phyloP scores from a whole-genome alignment of 371 early-diverging fungal genomes.

The Aphelidium insulamus region DNA sequence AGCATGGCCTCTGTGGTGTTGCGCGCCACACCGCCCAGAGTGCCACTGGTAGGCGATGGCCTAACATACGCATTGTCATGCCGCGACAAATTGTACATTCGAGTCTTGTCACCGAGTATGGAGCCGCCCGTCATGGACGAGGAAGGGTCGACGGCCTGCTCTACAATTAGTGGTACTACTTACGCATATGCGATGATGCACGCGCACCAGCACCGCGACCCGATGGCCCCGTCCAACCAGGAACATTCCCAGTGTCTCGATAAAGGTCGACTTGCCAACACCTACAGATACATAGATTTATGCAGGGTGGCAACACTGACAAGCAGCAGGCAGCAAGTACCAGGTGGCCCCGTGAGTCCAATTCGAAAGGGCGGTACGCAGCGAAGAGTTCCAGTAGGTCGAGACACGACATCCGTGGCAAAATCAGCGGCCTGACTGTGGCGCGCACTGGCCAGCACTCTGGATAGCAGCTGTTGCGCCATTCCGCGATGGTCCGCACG shows the following conservation, averaged over 20 bases:
- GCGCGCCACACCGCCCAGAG: slow-evolving; percentile 49
- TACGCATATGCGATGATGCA: neutral
- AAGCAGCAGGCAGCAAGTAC: no score
- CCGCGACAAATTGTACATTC: slow-evolving; percentile 41
- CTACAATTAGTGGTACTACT: slow-evolving; percentile 1
- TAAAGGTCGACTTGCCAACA: slow-evolving; percentile 59
- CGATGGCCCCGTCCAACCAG: slow-evolving; percentile 30
- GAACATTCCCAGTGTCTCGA: slow-evolving; percentile 48
- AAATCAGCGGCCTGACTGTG: slow-evolving; percentile 1
- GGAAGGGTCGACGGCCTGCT: slow-evolving; percentile 54
- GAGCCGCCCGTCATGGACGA: slow-evolving; percentile 51
- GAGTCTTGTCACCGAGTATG: slow-evolving; percentile 58
- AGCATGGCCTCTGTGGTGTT: slow-evolving; percentile 53
- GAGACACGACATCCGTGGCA: slow-evolving; percentile 1
- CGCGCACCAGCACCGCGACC: slow-evolving; percentile 40
- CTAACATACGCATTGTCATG: slow-evolving; percentile 35
- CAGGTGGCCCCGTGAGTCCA: slow-evolving; percentile 51
- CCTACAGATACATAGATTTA: no score
- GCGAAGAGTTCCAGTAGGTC: slow-evolving; percentile 3
- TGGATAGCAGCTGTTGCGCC: slow-evolving; percentile 25
- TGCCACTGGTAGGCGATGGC: slow-evolving; percentile 42
- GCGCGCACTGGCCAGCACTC: slow-evolving; percentile 7
- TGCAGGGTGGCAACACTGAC: no score
- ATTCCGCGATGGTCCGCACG: slow-evolving; percentile 22
- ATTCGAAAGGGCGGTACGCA: slow-evolving; percentile 28